Percentiles rank a stretch among this genome's conserved stretches.
These are phyloP conservation scores for Annulohypoxylon maeteangense DNA, from an alignment of 495 filamentous ascomycete genomes.

Conservation along the genomic window DNA sequence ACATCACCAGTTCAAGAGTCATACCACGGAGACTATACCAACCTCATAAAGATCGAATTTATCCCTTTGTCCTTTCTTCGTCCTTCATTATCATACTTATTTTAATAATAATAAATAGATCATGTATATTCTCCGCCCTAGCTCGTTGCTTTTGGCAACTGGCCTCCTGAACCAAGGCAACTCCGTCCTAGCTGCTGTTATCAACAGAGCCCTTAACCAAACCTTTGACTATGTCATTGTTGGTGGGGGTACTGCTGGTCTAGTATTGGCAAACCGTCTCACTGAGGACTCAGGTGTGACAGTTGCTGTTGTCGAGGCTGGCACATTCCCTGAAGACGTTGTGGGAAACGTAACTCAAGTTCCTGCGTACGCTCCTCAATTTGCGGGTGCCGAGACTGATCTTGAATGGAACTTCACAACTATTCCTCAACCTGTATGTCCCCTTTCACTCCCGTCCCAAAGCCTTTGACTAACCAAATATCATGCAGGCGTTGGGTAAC, in stretches of 20 bases:
- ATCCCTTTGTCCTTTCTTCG: not conserved
- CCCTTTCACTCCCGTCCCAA: not conserved
- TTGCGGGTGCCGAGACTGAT: not conserved
- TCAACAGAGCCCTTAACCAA: not conserved
- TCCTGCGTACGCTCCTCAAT: not conserved
- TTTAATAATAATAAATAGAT: not conserved
- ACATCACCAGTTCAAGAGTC: not conserved
- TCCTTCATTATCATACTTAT: not conserved
- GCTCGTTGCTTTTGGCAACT: constrained; percentile 1
- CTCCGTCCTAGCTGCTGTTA: not conserved
- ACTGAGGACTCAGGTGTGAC: not conserved
- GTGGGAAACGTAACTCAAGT: constrained; percentile 7
- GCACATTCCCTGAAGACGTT: constrained; percentile 1
- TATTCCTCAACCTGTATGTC: not conserved
- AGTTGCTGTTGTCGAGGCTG: constrained; percentile 2
- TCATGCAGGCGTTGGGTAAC: not conserved
- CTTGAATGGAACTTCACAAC: constrained; percentile 1
- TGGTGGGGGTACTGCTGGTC: not conserved
- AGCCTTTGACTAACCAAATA: not conserved
- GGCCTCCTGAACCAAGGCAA: not conserved
- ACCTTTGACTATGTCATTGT: constrained; percentile 6
- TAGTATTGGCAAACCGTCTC: constrained; percentile 4
- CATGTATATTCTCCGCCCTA: not conserved
- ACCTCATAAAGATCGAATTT: not conserved
- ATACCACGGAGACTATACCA: not conserved